phyloP scores from a whole-genome alignment of 23 red algal genomes.

The Gracilaria gracilis region DNA sequence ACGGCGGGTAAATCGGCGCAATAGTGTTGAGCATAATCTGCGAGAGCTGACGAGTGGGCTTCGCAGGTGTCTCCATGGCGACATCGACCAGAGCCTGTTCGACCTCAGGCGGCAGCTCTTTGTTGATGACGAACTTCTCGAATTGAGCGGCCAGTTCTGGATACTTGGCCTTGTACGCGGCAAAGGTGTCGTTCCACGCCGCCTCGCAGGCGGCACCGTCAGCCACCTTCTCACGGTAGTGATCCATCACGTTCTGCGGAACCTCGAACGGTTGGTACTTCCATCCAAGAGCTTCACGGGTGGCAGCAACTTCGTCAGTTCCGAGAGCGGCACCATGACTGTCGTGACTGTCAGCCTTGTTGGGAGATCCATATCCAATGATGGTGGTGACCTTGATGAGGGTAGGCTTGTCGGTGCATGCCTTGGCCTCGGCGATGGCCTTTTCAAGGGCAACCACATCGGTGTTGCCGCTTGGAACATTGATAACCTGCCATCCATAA shows the following conservation, averaged over 20 bases:
- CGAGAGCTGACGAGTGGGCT: slow-evolving; percentile 87
- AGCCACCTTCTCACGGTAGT: slow-evolving; percentile 83
- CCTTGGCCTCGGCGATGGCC: slow-evolving; percentile 89
- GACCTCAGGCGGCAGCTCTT: slow-evolving; percentile 67
- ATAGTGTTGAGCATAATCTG: slow-evolving; percentile 88
- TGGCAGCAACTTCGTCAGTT: slow-evolving; percentile 87
- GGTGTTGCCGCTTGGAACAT: slow-evolving; percentile 91
- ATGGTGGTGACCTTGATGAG: slow-evolving; percentile 90
- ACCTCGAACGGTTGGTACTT: slow-evolving; percentile 85
- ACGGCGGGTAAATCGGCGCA: slow-evolving; percentile 82
- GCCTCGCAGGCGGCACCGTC: slow-evolving; percentile 69
- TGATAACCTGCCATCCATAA: slow-evolving; percentile 96
- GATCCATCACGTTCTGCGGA: slow-evolving; percentile 80
- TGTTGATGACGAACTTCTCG: slow-evolving; percentile 80
- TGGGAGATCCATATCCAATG: slow-evolving; percentile 96
- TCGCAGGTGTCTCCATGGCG: slow-evolving; percentile 50
- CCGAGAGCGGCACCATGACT: slow-evolving; percentile 94
- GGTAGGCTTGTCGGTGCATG: slow-evolving; percentile 85
- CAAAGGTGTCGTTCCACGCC: slow-evolving; percentile 78
- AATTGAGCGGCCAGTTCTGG: slow-evolving; percentile 87
- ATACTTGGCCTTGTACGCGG: slow-evolving; percentile 81
- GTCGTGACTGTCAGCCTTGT: slow-evolving; percentile 92
- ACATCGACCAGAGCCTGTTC: slow-evolving; percentile 82
- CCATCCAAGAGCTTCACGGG: slow-evolving; percentile 91
- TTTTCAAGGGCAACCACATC: slow-evolving; percentile 82